Evolutionary conservation across 1,139 yeast species (phyloP), one percentile per base, ranked within the genome.

Genomic region (Geotrichum fermentans): DNA sequence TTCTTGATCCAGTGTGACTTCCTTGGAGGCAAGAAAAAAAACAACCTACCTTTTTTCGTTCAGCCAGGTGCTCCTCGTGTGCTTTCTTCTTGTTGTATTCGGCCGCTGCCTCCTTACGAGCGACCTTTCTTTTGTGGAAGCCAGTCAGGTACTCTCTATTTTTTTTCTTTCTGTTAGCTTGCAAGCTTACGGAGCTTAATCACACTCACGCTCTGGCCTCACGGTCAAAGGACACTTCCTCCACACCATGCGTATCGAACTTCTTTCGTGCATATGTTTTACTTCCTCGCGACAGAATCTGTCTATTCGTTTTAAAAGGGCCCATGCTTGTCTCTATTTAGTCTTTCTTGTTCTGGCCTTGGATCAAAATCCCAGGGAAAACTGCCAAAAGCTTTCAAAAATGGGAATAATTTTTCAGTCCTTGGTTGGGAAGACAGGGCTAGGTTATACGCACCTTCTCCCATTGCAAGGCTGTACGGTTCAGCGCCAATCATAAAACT

Each of bases 101-200:
- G 56, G 79, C 80, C 0, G 97, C 97, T 58, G 82, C 82, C 69
- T 88, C 90, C 68, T 85, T 86, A 65, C 97, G 76, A 61, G 85
- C 85, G 18, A 90, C 64, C 66, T 92, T 92, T 62, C 98, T 78
- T 69, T 92, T 92, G 66, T 92, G 98, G 65, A 92, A 92, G 30
- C 98, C 98, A 1, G 97, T 92, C 58, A 92, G 72, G 66, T 82
- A 92, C 53, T 90, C 96, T 34, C 73, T 66, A 20, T 20, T 33
- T 45, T 34, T 50, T 37, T 43, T 16, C 20, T n/a, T n/a, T n/a
- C n/a, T n/a, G n/a, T n/a, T n/a, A n/a, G n/a, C n/a, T n/a, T n/a
- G n/a, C n/a, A n/a, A n/a, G n/a, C n/a, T n/a, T n/a, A n/a, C n/a
- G n/a, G n/a, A n/a, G n/a, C n/a, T n/a, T n/a, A n/a, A n/a, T n/a